A percentile compares a stretch with the other conserved stretches of the same genome.
These are phyloP conservation scores for Cinchona pubescens DNA, from an alignment of 257 asterid species.

Conservation along the genomic window DNA sequence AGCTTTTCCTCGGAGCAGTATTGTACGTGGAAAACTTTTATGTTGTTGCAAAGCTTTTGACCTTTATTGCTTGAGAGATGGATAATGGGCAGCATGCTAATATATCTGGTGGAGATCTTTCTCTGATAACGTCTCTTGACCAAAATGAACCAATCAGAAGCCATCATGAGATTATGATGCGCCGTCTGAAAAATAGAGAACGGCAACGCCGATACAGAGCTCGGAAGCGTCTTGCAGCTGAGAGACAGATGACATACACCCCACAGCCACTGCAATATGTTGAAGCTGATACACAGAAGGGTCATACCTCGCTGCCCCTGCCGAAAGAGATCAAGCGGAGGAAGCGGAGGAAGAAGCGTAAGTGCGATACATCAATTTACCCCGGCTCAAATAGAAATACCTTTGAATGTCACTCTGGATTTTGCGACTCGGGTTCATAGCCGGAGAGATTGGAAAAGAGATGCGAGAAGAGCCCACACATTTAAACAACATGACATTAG, in stretches of 20 bases:
- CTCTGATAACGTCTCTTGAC: slow-evolving; percentile 37
- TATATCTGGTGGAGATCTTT: slow-evolving; percentile 38
- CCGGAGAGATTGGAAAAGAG: slow-evolving; percentile 79
- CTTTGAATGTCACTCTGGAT: slow-evolving; percentile 34
- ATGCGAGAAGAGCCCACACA: slow-evolving; percentile 67
- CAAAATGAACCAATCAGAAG: slow-evolving; percentile 35
- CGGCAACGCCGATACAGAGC: slow-evolving; percentile 93
- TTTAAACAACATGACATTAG: slow-evolving; percentile 36
- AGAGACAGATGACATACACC: slow-evolving; percentile 33
- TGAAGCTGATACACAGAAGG: slow-evolving; percentile 44
- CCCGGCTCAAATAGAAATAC: slow-evolving; percentile 33
- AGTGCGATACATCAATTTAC: slow-evolving; percentile 29
- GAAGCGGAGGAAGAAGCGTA: slow-evolving; percentile 29
- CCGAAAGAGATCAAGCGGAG: slow-evolving; percentile 4
- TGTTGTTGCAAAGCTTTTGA: neutral
- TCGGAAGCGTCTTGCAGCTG: slow-evolving; percentile 73
- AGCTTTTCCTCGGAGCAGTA: neutral
- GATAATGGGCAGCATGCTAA: slow-evolving; percentile 14
- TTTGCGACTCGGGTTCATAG: slow-evolving; percentile 57
- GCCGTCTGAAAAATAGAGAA: slow-evolving; percentile 82
- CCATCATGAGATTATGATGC: slow-evolving; percentile 51
- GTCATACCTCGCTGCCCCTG: slow-evolving; percentile 11
- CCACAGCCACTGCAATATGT: slow-evolving; percentile 30
- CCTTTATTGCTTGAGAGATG: slow-evolving; percentile 3
- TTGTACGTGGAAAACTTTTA: neutral